phyloP scores from a whole-genome alignment of 164 flowering plant species.

The Platanus orientalis region DNA sequence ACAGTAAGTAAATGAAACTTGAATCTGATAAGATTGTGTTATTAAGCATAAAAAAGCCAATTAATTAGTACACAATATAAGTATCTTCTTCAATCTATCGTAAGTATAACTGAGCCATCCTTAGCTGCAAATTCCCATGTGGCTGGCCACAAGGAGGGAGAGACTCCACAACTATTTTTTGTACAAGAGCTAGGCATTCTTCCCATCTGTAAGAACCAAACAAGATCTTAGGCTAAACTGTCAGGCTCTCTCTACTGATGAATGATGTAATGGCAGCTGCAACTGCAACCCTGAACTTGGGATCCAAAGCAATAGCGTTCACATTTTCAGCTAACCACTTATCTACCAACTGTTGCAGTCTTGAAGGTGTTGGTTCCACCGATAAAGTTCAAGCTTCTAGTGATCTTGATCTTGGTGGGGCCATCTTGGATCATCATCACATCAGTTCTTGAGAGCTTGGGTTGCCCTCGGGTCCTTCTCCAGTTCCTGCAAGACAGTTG shows the following conservation, averaged over 20 bases:
- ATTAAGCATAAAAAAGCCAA: no score
- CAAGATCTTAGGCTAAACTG: constrained; percentile 6
- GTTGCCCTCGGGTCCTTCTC: constrained; percentile 43
- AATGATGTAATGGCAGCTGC: constrained; percentile 70
- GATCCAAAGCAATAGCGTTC: constrained; percentile 55
- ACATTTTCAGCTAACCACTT: constrained; percentile 35
- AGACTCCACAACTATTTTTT: constrained; percentile 18
- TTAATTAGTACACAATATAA: no score
- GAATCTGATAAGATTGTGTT: no score
- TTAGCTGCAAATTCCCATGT: constrained; percentile 5
- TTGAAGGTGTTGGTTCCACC: constrained; percentile 21
- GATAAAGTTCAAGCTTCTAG: constrained; percentile 27
- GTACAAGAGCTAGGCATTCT: constrained; percentile 23
- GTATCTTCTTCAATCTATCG: no score
- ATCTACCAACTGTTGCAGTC: constrained; percentile 36
- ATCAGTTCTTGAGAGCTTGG: constrained; percentile 34
- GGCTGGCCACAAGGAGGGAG: background rate
- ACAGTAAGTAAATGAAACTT: no score
- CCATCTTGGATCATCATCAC: constrained; percentile 54
- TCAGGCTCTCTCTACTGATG: constrained; percentile 37
- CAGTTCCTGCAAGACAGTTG: constrained; percentile 30
- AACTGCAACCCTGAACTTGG: constrained; percentile 67
- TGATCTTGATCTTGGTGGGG: constrained; percentile 31
- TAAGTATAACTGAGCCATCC: background rate
- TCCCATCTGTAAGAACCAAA: constrained; percentile 24